A percentile compares a stretch with the other conserved stretches of the same genome.
Conservation (phyloP, 1,284 basidiomycete species). For the Cryptococcus hybrid region DNA sequence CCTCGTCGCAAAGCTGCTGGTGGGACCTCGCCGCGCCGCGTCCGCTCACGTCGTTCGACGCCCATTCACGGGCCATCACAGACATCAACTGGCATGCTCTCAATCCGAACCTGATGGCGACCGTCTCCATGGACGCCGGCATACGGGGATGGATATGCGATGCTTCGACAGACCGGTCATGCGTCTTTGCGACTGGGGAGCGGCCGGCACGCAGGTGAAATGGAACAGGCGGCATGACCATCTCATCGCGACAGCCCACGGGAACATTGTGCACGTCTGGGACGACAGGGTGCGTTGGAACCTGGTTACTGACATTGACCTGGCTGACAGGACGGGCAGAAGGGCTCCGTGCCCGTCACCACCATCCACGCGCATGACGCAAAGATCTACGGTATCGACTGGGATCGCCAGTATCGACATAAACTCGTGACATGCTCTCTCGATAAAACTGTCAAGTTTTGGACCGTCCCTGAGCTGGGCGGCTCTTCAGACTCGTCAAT, state of each 20-base stretch:
- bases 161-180: constrained; percentile 44
- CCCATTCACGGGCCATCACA: constrained; percentile 88
- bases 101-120: constrained; percentile 64
- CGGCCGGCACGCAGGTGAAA: constrained; percentile 76
- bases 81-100: constrained; percentile 94
- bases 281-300: constrained; percentile 31
- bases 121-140: constrained; percentile 53
- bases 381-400: constrained; percentile 95
- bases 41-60: constrained; percentile 74
- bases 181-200: constrained; percentile 50
- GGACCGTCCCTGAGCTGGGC: constrained; percentile 56
- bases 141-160: constrained; percentile 70
- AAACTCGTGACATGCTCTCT: constrained; percentile 88
- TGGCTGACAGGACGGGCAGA: constrained; percentile 53
- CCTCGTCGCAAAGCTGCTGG: constrained; percentile 90
- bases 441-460: constrained; percentile 87
- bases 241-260: constrained; percentile 81
- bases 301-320: not conserved
- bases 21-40: constrained; percentile 76
- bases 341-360: constrained; percentile 80
- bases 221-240: constrained; percentile 87
- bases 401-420: constrained; percentile 70
- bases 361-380: constrained; percentile 74
- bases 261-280: constrained; percentile 62
- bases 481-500: constrained; percentile 10